Evolutionary conservation across 805 yeast species (phyloP).

Genomic region (Yarrowia deformans): DNA sequence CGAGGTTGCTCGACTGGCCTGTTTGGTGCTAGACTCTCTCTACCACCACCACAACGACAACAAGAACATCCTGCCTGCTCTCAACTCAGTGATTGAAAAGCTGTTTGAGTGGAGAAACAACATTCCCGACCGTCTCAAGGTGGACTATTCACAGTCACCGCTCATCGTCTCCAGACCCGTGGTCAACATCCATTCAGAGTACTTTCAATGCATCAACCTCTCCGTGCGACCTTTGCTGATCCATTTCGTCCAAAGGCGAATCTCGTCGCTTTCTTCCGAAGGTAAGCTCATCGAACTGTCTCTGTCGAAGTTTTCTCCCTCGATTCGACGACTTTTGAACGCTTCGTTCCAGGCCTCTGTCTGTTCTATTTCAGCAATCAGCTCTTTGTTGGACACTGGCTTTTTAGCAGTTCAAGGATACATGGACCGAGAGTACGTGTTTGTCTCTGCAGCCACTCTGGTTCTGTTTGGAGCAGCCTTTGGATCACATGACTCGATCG

Average conservation of each 20-base stretch:
- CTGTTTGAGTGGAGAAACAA: slow-evolving; percentile 43
- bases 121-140: slow-evolving; percentile 41
- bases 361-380: slow-evolving; percentile 43
- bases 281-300: slow-evolving; percentile 41
- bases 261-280: slow-evolving; percentile 23
- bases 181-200: slow-evolving; percentile 44
- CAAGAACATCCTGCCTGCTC: slow-evolving; percentile 41
- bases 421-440: slow-evolving; percentile 45
- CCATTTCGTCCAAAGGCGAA: slow-evolving; percentile 44
- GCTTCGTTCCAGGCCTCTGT: slow-evolving; percentile 45
- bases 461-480: slow-evolving; percentile 44
- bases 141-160: slow-evolving; percentile 40
- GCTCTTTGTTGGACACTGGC: slow-evolving; percentile 30
- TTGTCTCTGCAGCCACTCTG: slow-evolving; percentile 45
- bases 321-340: slow-evolving; percentile 42
- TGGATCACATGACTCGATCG: slow-evolving; percentile 41
- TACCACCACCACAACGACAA: slow-evolving; percentile 42
- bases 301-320: slow-evolving; percentile 41
- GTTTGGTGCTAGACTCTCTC: slow-evolving; percentile 41
- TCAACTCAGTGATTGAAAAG: slow-evolving; percentile 41
- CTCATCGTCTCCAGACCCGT: slow-evolving; percentile 42
- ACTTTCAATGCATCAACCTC: slow-evolving; percentile 45
- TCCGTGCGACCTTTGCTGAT: slow-evolving; percentile 45
- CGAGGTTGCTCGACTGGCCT: slow-evolving; percentile 42
- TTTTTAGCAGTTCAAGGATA: slow-evolving; percentile 43